These are phyloP conservation scores for Pochonia chlamydosporia DNA, from an alignment of 2,329 filamentous ascomycete species.

Conservation along the genomic window DNA sequence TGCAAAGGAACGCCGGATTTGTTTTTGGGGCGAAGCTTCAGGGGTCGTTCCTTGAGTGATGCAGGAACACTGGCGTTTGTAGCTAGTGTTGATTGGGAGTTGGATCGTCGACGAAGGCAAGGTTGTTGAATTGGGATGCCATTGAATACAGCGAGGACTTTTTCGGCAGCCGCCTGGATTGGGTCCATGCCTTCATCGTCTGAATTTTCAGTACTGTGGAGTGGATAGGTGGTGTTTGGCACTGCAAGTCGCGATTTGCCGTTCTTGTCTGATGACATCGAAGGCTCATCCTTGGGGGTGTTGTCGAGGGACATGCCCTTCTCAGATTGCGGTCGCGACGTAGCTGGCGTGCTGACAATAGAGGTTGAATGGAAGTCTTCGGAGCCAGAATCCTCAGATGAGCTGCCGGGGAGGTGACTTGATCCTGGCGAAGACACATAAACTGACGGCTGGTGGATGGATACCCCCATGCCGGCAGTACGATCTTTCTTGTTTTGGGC, in stretches of 20 bases:
- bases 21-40: conserved; percentile 19
- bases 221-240: conserved; percentile 3
- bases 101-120: conserved; percentile 5
- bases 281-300: conserved; percentile 3
- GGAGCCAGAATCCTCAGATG: conserved; percentile 31
- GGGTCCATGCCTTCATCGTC: conserved; percentile 9
- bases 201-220: conserved; percentile 2
- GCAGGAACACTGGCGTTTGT: conserved; percentile 23
- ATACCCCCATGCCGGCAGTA: background rate
- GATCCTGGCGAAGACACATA: background rate
- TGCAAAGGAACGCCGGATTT: conserved; percentile 2
- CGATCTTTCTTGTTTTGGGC: background rate
- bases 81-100: conserved; percentile 12
- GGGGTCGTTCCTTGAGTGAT: conserved; percentile 32
- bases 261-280: conserved; percentile 3
- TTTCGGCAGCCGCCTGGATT: conserved; percentile 14
- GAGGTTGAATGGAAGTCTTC: conserved; percentile 31
- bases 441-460: background rate
- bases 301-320: conserved; percentile 20
- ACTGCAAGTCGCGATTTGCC: background rate
- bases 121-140: conserved; percentile 14
- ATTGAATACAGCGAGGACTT: conserved; percentile 12
- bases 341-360: conserved; percentile 31
- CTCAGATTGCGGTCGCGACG: conserved; percentile 35
- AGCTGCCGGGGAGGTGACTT: conserved; percentile 16